Conservation (phyloP, 2,329 filamentous ascomycete species). For the Penicillium sp. region DNA sequence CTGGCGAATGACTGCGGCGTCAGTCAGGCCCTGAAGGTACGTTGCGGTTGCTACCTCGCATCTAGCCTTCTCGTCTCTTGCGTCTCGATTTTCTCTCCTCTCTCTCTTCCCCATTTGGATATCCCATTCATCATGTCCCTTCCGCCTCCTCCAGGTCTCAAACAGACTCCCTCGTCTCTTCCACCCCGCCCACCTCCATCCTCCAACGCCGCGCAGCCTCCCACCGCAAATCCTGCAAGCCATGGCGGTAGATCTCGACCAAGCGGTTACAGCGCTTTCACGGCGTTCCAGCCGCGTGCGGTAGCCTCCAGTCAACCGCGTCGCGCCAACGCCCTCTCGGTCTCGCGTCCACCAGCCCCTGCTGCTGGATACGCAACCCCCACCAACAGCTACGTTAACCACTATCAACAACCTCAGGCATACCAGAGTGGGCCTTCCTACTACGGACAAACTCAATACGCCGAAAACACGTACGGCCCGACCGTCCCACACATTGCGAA, state of each 20-base stretch:
- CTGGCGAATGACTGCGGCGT: conserved; percentile 36
- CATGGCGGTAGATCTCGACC: conserved; percentile 36
- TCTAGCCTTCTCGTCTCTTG: conserved; percentile 31
- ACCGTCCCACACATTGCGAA: conserved; percentile 71
- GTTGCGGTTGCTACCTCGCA: conserved; percentile 37
- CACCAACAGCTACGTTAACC: conserved; percentile 43
- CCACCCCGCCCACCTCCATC: conserved; percentile 72
- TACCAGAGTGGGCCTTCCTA: conserved; percentile 40
- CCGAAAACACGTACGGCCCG: conserved; percentile 48
- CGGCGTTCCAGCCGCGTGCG: conserved; percentile 59
- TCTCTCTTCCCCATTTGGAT: conserved; percentile 27
- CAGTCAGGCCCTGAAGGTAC: conserved; percentile 44
- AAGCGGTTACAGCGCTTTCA: conserved; percentile 47
- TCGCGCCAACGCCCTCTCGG: conserved; percentile 38
- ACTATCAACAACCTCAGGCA: conserved; percentile 41
- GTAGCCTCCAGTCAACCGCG: conserved; percentile 49
- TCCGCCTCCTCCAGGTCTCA: conserved; percentile 77
- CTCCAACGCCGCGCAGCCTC: conserved; percentile 34
- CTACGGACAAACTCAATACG: conserved; percentile 50
- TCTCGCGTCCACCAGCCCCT: conserved; percentile 38
- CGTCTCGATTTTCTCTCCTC: background rate
- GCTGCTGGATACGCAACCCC: conserved; percentile 37
- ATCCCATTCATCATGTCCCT: conserved; percentile 69
- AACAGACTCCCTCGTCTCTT: conserved; percentile 59
- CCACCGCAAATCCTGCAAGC: conserved; percentile 36